Percentiles rank a stretch among this genome's conserved stretches.
These are phyloP conservation scores for Tylopilus sp. DNA, from an alignment of 1,284 basidiomycete species.

Conservation along the genomic window DNA sequence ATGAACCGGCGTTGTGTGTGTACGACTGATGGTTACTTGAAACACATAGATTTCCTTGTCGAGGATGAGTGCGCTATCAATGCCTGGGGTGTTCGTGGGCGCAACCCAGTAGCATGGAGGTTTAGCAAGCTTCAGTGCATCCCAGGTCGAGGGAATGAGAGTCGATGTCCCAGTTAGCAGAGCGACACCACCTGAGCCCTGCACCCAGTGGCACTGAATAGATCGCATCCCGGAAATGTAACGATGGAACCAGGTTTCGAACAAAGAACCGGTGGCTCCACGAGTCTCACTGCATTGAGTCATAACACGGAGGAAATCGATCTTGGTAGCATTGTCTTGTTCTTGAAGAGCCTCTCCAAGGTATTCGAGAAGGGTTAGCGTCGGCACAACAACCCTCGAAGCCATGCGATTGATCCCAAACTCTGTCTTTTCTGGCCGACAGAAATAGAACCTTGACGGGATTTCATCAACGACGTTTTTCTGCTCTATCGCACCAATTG, in stretches of 20 bases:
- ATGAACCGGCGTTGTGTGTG: neutral
- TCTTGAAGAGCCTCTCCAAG: neutral
- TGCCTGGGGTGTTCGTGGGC: neutral
- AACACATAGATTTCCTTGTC: neutral
- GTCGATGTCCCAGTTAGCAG: neutral
- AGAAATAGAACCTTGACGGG: neutral
- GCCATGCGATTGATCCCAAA: neutral
- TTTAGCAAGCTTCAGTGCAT: neutral
- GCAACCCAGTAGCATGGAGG: too few relatives aligned
- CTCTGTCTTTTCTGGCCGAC: neutral
- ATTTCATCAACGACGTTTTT: neutral
- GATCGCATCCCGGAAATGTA: neutral
- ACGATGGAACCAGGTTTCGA: too few relatives aligned
- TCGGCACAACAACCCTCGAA: neutral
- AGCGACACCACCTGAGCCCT: neutral
- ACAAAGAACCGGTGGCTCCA: neutral
- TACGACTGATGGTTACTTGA: neutral
- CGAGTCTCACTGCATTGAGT: neutral
- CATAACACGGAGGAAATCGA: neutral
- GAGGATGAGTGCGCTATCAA: neutral
- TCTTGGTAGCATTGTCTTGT: rapidly evolving
- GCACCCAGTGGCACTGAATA: neutral
- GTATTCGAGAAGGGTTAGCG: neutral
- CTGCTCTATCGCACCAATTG: rapidly evolving
- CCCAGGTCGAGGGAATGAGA: neutral